A percentile compares a stretch with the other conserved stretches of the same genome.
phyloP scores from a whole-genome alignment of 257 asterid species.

The Catharanthus roseus region DNA sequence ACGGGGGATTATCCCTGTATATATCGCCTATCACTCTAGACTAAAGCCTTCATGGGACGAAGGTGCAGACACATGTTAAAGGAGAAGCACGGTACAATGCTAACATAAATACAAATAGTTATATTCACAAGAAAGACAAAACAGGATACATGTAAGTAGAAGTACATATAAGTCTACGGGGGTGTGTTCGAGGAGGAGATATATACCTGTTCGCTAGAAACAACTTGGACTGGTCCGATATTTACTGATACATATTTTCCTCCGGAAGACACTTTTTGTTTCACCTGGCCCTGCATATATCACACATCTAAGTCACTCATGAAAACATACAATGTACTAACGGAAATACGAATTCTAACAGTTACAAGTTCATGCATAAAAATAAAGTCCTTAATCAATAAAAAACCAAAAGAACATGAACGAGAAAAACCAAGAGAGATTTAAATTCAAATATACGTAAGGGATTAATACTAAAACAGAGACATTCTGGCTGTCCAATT shows the following conservation, averaged over 20 bases:
- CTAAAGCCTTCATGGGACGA: not conserved
- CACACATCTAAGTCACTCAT: not conserved
- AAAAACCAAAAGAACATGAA: not conserved
- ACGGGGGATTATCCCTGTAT: not conserved
- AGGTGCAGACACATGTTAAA: not conserved
- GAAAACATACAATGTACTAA: not conserved
- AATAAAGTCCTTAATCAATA: not conserved
- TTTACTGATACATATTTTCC: slow-evolving; percentile 91
- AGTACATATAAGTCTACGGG: not conserved
- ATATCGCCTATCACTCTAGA: not conserved
- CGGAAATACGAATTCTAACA: not conserved
- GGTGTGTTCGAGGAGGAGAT: not conserved
- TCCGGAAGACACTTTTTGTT: slow-evolving; percentile 77
- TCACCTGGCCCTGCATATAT: slow-evolving; percentile 74
- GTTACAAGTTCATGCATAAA: not conserved
- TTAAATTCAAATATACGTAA: not conserved
- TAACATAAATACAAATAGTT: not conserved
- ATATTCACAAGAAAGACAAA: not conserved
- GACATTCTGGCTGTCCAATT: not conserved
- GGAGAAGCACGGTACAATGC: not conserved
- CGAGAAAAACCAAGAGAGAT: not conserved
- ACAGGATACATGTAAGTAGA: not conserved
- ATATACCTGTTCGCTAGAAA: slow-evolving; percentile 83
- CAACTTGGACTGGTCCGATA: slow-evolving; percentile 87
- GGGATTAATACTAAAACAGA: not conserved